Evolutionary conservation across 495 filamentous ascomycete species (phyloP), one percentile per base, ranked within the genome.

Genomic region (Neurospora terricola): DNA sequence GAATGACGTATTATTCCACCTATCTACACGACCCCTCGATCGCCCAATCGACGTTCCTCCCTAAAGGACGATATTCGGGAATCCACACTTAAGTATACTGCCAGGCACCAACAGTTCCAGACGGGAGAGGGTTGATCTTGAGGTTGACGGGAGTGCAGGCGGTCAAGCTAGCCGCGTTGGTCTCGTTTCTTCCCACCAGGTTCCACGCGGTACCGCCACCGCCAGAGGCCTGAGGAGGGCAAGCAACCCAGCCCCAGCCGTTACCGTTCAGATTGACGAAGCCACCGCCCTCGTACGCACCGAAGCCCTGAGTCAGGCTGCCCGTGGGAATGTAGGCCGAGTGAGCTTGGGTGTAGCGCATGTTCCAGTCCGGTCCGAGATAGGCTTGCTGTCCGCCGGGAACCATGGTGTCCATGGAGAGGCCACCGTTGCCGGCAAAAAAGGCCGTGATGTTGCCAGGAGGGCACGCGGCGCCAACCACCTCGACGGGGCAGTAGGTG

Each of bases 321-420:
- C 88, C 90, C 0, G 81, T 42, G 0, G 90, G 90, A 27, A 88
- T 86, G 75, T 77, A 83, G 21, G 83, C 85, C 7, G 87, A 89
- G 81, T 92, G 90, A 1, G 90, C 86, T 59, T 80, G 82, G 3
- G 89, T 90, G 84, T 88, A 92, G 71, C 78, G 81, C 40, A 93
- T 79, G 37, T 86, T 83, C 69, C 90, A 90, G 36, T 82, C 77
- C 5, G 86, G 81, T 21, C 76, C 79, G 40, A 92, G 83, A 79
- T 91, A 93, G 80, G 89, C 85, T 72, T 82, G 81, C 76, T 92
- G 90, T 30, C 91, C 90, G 62, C 90, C 90, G 21, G 91, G 89
- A 37, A 92, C 90, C 68, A 82, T 77, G 72, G 87, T 86, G 54
- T 76, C 75, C 80, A 81, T 79, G 43, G 69, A 38, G 5, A 66